phyloP scores from a whole-genome alignment of 805 yeast species.

The Candida rishiriensis region DNA sequence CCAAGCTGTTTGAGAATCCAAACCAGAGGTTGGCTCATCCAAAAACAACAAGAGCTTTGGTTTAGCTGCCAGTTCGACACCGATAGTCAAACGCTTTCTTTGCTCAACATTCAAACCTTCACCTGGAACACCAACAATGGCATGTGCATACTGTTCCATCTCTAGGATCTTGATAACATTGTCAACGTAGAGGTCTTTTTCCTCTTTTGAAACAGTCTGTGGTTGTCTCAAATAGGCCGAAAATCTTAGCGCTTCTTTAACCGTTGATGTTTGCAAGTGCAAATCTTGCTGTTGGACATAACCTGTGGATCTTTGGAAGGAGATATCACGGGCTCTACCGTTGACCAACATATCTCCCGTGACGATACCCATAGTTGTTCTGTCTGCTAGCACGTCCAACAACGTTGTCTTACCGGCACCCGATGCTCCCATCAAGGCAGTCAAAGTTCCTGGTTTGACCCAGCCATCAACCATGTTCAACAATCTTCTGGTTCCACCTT shows the following conservation, averaged over 20 bases:
- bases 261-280: slow-evolving; percentile 43
- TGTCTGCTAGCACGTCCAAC: slow-evolving; percentile 45
- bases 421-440: slow-evolving; percentile 62
- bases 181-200: slow-evolving; percentile 46
- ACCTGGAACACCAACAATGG: slow-evolving; percentile 42
- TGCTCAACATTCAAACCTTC: slow-evolving; percentile 50
- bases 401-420: slow-evolving; percentile 57
- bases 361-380: slow-evolving; percentile 47
- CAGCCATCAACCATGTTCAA: slow-evolving; percentile 66
- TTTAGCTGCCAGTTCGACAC: slow-evolving; percentile 49
- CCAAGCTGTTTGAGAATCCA: slow-evolving; percentile 55
- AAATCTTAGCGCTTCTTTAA: slow-evolving; percentile 45
- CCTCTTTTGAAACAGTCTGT: slow-evolving; percentile 32
- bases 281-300: slow-evolving; percentile 56
- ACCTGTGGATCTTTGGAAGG: slow-evolving; percentile 51
- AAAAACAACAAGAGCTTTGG: slow-evolving; percentile 47
- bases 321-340: slow-evolving; percentile 39
- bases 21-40: slow-evolving; percentile 59
- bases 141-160: slow-evolving; percentile 50
- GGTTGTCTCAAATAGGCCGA: slow-evolving; percentile 45
- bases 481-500: slow-evolving; percentile 50
- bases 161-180: slow-evolving; percentile 41
- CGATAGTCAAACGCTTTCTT: slow-evolving; percentile 46
- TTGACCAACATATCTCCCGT: slow-evolving; percentile 53
- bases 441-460: slow-evolving; percentile 75